Evolutionary conservation across 2,329 filamentous ascomycete genomes (phyloP).

Genomic region (Ophiocordyceps robertsii): DNA sequence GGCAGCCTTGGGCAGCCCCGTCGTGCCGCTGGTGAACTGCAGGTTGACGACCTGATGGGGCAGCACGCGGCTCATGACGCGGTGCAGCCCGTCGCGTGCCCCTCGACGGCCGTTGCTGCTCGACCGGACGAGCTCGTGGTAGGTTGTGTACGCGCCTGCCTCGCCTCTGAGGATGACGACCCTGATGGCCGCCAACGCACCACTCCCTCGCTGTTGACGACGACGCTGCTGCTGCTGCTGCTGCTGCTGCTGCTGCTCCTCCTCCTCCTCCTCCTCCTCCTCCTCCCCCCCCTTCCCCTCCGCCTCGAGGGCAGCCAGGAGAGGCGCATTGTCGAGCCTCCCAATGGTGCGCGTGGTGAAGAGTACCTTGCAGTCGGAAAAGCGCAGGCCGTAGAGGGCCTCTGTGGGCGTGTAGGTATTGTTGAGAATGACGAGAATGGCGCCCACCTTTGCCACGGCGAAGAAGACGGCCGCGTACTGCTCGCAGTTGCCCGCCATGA

Average conservation of each 20-base stretch:
- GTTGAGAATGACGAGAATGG: constrained; percentile 64
- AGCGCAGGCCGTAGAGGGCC: constrained; percentile 55
- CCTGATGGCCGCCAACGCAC: too few species aligned
- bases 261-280: too few species aligned
- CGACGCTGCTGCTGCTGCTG: too few species aligned
- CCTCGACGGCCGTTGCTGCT: constrained; percentile 28
- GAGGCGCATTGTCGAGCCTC: constrained; percentile 44
- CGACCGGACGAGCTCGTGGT: constrained; percentile 38
- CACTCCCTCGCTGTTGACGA: too few species aligned
- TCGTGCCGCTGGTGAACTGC: constrained; percentile 66
- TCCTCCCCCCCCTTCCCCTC: constrained; percentile 15
- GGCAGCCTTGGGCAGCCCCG: constrained; percentile 58
- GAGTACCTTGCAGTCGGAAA: constrained; percentile 58
- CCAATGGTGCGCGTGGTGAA: constrained; percentile 62
- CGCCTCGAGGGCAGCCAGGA: constrained; percentile 40
- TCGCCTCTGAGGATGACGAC: constrained; percentile 49
- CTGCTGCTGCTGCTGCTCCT: too few species aligned
- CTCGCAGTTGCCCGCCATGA: constrained; percentile 70
- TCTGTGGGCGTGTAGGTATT: constrained; percentile 70
- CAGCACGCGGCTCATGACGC: constrained; percentile 39
- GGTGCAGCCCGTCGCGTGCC: constrained; percentile 34
- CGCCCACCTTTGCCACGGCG: constrained; percentile 52
- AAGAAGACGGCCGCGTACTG: constrained; percentile 71
- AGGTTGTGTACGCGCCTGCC: constrained; percentile 41
- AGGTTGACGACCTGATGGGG: constrained; percentile 59